These are phyloP conservation scores for Calvatia gigantea DNA, from an alignment of 768 basidiomycete genomes.

Conservation along the genomic window DNA sequence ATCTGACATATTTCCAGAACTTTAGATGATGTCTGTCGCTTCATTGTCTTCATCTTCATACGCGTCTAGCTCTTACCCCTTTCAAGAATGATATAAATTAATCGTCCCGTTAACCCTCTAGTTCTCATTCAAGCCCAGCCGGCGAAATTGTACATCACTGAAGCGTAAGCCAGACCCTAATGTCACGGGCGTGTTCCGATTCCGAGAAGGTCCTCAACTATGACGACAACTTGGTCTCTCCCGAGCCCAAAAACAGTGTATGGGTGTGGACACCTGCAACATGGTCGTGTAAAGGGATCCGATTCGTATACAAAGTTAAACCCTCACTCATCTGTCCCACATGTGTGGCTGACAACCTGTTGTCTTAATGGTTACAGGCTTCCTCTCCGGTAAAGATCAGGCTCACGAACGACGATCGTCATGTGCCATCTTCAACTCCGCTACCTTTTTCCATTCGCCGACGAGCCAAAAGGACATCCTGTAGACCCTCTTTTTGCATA, in stretches of 20 bases:
- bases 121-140: slow-evolving; percentile 5
- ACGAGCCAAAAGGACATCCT: slow-evolving; percentile 19
- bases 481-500: slow-evolving; percentile 14
- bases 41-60: slow-evolving; percentile 26
- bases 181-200: slow-evolving; percentile 2
- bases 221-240: slow-evolving; percentile 6
- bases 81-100: slow-evolving; percentile 42
- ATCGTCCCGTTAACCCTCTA: neutral
- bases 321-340: slow-evolving; percentile 12
- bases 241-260: neutral
- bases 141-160: slow-evolving; percentile 1
- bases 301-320: slow-evolving; percentile 12
- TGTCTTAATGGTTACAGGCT: slow-evolving; percentile 14
- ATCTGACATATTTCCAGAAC: slow-evolving; percentile 49
- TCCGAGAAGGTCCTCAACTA: slow-evolving; percentile 6
- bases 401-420: slow-evolving; percentile 17
- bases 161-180: neutral
- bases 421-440: slow-evolving; percentile 25
- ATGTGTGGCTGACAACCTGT: slow-evolving; percentile 4
- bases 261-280: neutral
- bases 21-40: slow-evolving; percentile 32
- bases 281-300: slow-evolving; percentile 6
- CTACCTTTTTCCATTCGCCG: slow-evolving; percentile 21
- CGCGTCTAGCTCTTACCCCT: slow-evolving; percentile 16
- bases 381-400: slow-evolving; percentile 17